phyloP scores from a whole-genome alignment of 345 rosid genomes.

The Odontarrhena argentea region DNA sequence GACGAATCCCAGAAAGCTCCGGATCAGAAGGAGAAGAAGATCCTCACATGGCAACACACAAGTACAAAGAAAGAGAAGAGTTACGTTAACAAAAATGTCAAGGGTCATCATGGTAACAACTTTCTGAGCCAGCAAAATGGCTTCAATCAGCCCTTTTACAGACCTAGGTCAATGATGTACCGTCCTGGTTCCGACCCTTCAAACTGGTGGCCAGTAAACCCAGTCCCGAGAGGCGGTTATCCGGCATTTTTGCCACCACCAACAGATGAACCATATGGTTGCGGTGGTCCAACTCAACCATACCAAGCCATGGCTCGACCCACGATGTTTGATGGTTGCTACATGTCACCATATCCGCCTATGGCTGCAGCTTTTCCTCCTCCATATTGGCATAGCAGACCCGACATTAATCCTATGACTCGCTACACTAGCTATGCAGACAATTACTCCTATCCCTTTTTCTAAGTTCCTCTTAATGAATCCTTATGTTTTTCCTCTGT shows the following conservation, averaged over 20 bases:
- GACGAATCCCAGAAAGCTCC: slow-evolving; percentile 18
- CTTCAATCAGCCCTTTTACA: neutral
- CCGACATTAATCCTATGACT: slow-evolving; percentile 31
- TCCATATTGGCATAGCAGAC: slow-evolving; percentile 24
- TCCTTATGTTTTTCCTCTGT: slow-evolving; percentile 10
- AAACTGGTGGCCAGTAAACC: slow-evolving; percentile 14
- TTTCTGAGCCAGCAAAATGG: neutral
- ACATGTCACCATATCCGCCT: slow-evolving; percentile 35
- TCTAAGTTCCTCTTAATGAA: slow-evolving; percentile 13
- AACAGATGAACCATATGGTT: slow-evolving; percentile 20
- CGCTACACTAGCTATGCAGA: slow-evolving; percentile 36
- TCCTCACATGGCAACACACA: slow-evolving; percentile 29
- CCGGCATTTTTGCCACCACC: slow-evolving; percentile 12
- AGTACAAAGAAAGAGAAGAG: slow-evolving; percentile 32
- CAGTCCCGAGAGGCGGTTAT: slow-evolving; percentile 11
- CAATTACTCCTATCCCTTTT: slow-evolving; percentile 25
- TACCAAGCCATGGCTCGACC: slow-evolving; percentile 15
- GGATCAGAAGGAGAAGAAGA: slow-evolving; percentile 3
- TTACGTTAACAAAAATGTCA: slow-evolving; percentile 13
- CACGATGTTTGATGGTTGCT: neutral
- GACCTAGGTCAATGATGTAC: slow-evolving; percentile 17
- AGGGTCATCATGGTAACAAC: neutral
- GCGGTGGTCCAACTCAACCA: slow-evolving; percentile 23
- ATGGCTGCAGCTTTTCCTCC: slow-evolving; percentile 26
- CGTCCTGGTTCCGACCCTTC: slow-evolving; percentile 5